Percentiles rank a stretch among this genome's conserved stretches.
Conservation (phyloP, 345 rosid species). For the Excoecaria cochinchinensis region DNA sequence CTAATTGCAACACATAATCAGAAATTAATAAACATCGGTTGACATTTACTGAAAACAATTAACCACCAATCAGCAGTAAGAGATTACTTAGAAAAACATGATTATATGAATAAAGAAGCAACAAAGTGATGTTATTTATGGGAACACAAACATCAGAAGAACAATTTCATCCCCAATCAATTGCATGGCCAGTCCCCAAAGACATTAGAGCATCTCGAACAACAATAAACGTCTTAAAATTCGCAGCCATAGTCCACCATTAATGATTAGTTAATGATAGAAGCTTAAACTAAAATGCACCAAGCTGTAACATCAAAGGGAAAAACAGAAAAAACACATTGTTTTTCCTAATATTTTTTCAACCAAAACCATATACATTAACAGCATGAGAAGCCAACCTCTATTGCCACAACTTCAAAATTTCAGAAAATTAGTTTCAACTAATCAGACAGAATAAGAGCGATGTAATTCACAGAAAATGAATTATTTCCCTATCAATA, state of each 20-base stretch:
- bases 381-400: not conserved
- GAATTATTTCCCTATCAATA: conserved; percentile 8
- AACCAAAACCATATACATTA: not conserved
- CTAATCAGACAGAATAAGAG: not conserved
- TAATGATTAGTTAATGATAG: not conserved
- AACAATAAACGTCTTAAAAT: not conserved
- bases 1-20: not conserved
- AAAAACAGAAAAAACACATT: not conserved
- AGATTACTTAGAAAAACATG: not conserved
- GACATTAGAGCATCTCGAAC: not conserved
- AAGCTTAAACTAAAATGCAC: not conserved
- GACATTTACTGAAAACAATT: not conserved
- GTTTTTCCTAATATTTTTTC: not conserved
- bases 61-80: not conserved
- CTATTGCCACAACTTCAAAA: not conserved
- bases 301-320: not conserved
- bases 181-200: not conserved
- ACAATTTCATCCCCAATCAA: not conserved
- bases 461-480: not conserved
- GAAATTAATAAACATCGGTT: not conserved
- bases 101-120: not conserved
- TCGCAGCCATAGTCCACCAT: not conserved
- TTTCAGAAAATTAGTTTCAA: conserved; percentile 4
- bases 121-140: not conserved
- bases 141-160: too few species aligned